Percentiles rank a stretch among this genome's conserved stretches.
These are phyloP conservation scores for Firmiana major DNA, from an alignment of 345 rosid genomes.

Conservation along the genomic window DNA sequence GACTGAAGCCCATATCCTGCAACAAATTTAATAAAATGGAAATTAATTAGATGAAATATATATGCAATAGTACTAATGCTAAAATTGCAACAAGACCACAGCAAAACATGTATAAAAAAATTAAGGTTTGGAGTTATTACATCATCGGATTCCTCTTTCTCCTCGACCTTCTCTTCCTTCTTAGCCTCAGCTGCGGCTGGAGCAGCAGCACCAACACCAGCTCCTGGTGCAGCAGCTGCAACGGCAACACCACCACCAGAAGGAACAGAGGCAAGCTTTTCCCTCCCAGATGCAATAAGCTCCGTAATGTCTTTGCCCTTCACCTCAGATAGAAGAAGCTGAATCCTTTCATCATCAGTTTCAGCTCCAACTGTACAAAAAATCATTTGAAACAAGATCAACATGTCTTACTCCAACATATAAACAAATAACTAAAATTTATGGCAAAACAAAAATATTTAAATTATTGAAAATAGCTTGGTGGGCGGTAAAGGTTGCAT, in stretches of 20 bases:
- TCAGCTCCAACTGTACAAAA: conserved; percentile 64
- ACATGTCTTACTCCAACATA: neutral
- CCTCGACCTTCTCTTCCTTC: conserved; percentile 77
- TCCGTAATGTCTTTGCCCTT: conserved; percentile 72
- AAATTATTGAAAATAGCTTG: too few relatives aligned
- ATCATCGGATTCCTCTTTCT: conserved; percentile 79
- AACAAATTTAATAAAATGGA: neutral
- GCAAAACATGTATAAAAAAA: neutral
- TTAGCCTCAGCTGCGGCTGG: conserved; percentile 63
- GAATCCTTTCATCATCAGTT: conserved; percentile 50
- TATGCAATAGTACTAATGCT: neutral
- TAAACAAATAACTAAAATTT: neutral
- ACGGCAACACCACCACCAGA: conserved; percentile 48
- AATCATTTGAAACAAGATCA: neutral
- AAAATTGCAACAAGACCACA: neutral
- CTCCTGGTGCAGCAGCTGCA: conserved; percentile 34
- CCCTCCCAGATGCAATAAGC: conserved; percentile 76
- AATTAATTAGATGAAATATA: neutral
- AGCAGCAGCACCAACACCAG: conserved; percentile 35
- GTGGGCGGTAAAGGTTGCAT: too few relatives aligned
- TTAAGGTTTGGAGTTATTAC: conserved; percentile 33
- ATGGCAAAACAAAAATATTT: too few relatives aligned
- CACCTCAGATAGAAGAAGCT: conserved; percentile 56
- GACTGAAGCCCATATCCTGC: conserved; percentile 70
- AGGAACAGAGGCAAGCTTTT: conserved; percentile 77